Conservation (phyloP, 176 grass and related monocot species). For the Oryza longistaminata region DNA sequence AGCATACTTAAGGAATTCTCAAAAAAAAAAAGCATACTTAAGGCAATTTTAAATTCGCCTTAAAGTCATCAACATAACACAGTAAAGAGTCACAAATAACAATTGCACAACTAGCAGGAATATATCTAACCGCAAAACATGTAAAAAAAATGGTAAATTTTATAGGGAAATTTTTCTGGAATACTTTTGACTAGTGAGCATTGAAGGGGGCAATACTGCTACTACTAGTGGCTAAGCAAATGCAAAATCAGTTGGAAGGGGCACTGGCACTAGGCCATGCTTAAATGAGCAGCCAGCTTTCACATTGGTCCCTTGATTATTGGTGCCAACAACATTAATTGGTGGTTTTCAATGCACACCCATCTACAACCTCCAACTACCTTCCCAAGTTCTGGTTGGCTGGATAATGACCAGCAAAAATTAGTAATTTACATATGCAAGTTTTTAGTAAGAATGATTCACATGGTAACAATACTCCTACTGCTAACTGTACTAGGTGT, state of each 20-base stretch:
- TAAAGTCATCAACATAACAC: background rate
- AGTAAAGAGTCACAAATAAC: background rate
- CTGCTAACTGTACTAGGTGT: background rate
- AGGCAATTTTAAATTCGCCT: no score
- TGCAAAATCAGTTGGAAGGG: background rate
- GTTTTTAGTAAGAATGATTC: background rate
- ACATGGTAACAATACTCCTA: background rate
- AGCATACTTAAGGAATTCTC: no score
- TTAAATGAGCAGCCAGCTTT: slow-evolving; percentile 31
- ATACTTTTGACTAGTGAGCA: background rate
- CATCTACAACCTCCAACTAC: background rate
- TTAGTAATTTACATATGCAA: background rate
- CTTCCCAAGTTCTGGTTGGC: slow-evolving; percentile 1
- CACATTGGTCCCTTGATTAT: slow-evolving; percentile 14
- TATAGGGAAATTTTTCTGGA: background rate
- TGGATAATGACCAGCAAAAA: background rate
- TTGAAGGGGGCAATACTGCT: background rate
- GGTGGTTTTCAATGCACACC: slow-evolving; percentile 22
- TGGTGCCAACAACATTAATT: slow-evolving; percentile 29
- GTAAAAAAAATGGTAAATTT: background rate
- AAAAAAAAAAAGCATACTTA: no score
- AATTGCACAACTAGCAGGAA: background rate
- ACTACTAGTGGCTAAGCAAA: background rate
- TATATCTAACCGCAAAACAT: background rate
- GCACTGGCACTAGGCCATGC: background rate